Conservation (phyloP, 2,329 filamentous ascomycete species). For the Botrytis paeoniae region DNA sequence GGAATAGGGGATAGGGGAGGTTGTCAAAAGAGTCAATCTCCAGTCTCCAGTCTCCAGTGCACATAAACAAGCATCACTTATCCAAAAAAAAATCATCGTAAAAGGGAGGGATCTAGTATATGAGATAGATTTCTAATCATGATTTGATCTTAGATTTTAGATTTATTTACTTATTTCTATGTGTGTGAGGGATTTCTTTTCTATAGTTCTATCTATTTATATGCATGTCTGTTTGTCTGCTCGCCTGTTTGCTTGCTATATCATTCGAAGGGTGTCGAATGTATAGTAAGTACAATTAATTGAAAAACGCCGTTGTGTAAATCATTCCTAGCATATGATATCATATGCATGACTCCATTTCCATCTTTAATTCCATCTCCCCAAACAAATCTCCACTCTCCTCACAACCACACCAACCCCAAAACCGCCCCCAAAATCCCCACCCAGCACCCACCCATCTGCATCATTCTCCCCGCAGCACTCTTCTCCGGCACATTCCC, state of each 20-base stretch:
- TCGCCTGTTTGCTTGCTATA: neutral
- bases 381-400: neutral
- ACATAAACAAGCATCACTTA: no score
- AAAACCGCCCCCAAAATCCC: neutral
- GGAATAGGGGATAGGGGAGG: no score
- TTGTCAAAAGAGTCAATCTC: neutral
- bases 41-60: no score
- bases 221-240: neutral
- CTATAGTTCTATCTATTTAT: neutral
- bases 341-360: neutral
- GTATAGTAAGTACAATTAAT: neutral
- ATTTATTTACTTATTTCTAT: neutral
- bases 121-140: neutral
- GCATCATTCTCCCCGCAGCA: neutral
- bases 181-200: neutral
- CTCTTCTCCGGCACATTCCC: slow-evolving; percentile 36
- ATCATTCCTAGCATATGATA: neutral
- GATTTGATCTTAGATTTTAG: neutral
- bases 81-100: no score
- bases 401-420: neutral
- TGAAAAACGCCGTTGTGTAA: neutral
- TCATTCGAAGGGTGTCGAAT: neutral
- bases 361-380: neutral
- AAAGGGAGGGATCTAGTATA: neutral
- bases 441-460: neutral